Base-by-base conservation (phyloP, 2,329 filamentous ascomycete species). In the Chaetomium olivaceum region DNA sequence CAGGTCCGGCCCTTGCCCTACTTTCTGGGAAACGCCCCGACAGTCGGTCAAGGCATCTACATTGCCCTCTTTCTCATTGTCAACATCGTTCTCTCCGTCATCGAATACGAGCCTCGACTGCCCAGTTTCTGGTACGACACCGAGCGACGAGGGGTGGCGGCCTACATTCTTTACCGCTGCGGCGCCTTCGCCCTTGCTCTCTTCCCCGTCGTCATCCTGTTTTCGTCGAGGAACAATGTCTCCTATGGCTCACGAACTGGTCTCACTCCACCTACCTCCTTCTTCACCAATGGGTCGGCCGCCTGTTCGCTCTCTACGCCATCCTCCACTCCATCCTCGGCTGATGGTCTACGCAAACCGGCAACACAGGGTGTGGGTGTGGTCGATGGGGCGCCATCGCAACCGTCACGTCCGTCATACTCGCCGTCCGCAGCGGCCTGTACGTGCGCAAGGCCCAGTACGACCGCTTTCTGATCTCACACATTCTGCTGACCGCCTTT, bases 261-360 rank as follows among this genome's bases (percentile, higher is more conserved):
- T 57, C 55, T n/a, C 55, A 57, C 16, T 21, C 55, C 11, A 57
- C 33, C 21, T 57, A 57, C 21, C n/a, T 57, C 33, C 55, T 57
- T 21, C 33, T 57, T 21, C 55, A 57, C 31, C 31, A 33, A 2
- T 57, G 81, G 80, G 73, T 82, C 0, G 82, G 81, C 0, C 73
- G 77, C n/a, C 74, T 85, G 8, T 78, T 76, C 25, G 77, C 77
- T 0, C 58, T 84, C 0, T 77, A 86, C 58, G 80, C 78, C 0
- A 70, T 79, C 5, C 60, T 85, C 0, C 83, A 86, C 71, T 80
- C 78, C 0, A 72, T 81, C 19, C 70, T 82, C n/a, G 78, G 76
- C 46, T 83, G 0, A 68, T 62, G 16, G 14, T 62, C 16, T 66
- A 62, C 36, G 70, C 71, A 0, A 77, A 80, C 58, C 59, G 54